Percentiles rank a stretch among this genome's conserved stretches.
These are phyloP conservation scores for Starmerella asiatica DNA, from an alignment of 805 yeast genomes.

Conservation along the genomic window DNA sequence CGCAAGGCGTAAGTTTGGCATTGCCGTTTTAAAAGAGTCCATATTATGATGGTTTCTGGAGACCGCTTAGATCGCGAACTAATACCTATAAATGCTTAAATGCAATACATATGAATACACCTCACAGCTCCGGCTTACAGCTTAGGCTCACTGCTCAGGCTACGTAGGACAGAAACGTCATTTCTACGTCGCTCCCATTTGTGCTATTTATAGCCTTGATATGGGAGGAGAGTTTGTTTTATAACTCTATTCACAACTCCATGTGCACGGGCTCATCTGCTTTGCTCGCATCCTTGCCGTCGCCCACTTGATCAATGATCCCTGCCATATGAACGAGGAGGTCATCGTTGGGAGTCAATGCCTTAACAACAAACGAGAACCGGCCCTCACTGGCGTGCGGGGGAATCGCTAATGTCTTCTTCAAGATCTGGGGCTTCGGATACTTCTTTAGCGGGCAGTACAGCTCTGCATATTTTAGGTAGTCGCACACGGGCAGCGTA, in stretches of 20 bases:
- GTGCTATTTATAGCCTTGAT: too few relatives aligned
- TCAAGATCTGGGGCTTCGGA: conserved; percentile 6
- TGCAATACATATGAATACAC: too few relatives aligned
- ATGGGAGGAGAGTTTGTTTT: too few relatives aligned
- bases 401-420: conserved; percentile 23
- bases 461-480: conserved; percentile 20
- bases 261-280: too few relatives aligned
- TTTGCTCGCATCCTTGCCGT: too few relatives aligned
- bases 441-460: conserved; percentile 22
- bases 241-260: too few relatives aligned
- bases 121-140: too few relatives aligned
- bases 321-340: conserved; percentile 21
- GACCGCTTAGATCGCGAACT: neutral
- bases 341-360: conserved; percentile 16
- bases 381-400: conserved; percentile 22
- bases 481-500: conserved; percentile 21
- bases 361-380: conserved; percentile 23
- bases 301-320: conserved; percentile 13
- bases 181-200: too few relatives aligned
- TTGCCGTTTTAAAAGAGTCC: too few relatives aligned
- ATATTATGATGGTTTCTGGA: too few relatives aligned
- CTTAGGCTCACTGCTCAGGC: too few relatives aligned
- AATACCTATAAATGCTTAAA: neutral
- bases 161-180: too few relatives aligned
- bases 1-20: conserved; percentile 16